Evolutionary conservation across 208 protist species (phyloP).

Genomic region (Acanthamoeba sp.): DNA sequence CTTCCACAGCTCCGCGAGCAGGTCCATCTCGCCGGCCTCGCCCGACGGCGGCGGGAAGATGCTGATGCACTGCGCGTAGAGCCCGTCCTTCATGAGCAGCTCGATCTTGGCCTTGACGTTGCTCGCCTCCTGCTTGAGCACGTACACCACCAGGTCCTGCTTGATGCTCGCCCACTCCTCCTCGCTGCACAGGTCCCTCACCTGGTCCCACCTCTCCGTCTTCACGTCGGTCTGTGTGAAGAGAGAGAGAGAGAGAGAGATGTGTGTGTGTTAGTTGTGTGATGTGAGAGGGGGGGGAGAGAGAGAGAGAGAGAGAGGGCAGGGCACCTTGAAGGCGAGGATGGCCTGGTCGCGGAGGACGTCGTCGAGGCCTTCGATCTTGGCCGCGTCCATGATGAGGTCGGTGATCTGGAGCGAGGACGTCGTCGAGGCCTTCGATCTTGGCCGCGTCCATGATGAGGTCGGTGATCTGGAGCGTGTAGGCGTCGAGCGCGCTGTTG

Average conservation of each 20-base stretch:
- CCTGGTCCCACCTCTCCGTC: constrained; percentile 75
- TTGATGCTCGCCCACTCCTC: constrained; percentile 79
- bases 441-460: constrained; percentile 80
- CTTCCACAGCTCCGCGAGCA: constrained; percentile 67
- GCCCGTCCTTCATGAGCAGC: constrained; percentile 75
- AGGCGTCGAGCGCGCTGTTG: not conserved
- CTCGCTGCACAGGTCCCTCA: constrained; percentile 72
- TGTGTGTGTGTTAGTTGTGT: not conserved
- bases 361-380: constrained; percentile 71
- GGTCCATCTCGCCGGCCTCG: constrained; percentile 17
- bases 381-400: constrained; percentile 79
- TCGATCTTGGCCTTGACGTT: constrained; percentile 66
- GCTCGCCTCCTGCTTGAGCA: constrained; percentile 68
- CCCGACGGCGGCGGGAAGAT: constrained; percentile 78
- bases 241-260: not conserved
- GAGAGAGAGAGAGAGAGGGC: not conserved
- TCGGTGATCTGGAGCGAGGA: constrained; percentile 64
- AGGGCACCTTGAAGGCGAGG: constrained; percentile 74
- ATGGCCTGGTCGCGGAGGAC: constrained; percentile 75
- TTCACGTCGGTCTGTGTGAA: constrained; percentile 20
- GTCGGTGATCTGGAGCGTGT: constrained; percentile 47
- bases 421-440: constrained; percentile 74
- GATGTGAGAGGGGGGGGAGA: too few species aligned
- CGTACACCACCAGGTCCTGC: constrained; percentile 77
- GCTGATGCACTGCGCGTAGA: constrained; percentile 73